Evolutionary conservation across 164 flowering plant species (phyloP), one percentile per base, ranked within the genome.

Genomic region (Cinnamomum chago): DNA sequence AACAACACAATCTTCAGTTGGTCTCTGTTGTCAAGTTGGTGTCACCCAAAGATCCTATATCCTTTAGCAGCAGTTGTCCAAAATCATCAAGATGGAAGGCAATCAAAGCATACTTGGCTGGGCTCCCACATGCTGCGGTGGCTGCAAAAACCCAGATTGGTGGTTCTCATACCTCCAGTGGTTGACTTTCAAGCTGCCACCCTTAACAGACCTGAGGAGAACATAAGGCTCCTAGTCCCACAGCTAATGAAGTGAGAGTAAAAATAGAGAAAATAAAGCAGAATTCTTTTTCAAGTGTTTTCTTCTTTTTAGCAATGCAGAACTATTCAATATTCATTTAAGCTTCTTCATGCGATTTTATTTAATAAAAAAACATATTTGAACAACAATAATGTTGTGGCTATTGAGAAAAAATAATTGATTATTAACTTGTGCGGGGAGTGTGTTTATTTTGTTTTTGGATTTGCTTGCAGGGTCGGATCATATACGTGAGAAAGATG

Each of bases 401-500:
- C 47, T 40, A 40, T 9, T 40, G 47, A 40, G 47, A 17, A 55
- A 15, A 14, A 17, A 55, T 13, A 55, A 3, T 55, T 15, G 18
- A 15, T 55, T 55, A 55, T 55, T 15, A 3, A 67, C 15, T 25
- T 18, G 15, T 67, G 23, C 18, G 28, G 13, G 28, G 13, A 30
- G 28, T 1, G 18, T 3, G 40, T 35, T 66, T 66, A 28, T 28
- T 25, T 66, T 20, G 6, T 67, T 28, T 28, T 17, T 67, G 13
- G 12, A 3, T 25, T 22, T 69, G 50, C 50, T 64, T 35, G 77
- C 82, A 95, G 99, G 99, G 70, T 95, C 98, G 0, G 98, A 95
- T 80, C 98, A 95, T 83, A 94, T 95, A 18, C 93, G 98, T 72
- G 99, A 93, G 86, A 95, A 95, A 75, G 99, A 95, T 89, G 99